These are phyloP conservation scores for Paxillus rubicundulus DNA, from an alignment of 768 basidiomycete species.

Conservation along the genomic window DNA sequence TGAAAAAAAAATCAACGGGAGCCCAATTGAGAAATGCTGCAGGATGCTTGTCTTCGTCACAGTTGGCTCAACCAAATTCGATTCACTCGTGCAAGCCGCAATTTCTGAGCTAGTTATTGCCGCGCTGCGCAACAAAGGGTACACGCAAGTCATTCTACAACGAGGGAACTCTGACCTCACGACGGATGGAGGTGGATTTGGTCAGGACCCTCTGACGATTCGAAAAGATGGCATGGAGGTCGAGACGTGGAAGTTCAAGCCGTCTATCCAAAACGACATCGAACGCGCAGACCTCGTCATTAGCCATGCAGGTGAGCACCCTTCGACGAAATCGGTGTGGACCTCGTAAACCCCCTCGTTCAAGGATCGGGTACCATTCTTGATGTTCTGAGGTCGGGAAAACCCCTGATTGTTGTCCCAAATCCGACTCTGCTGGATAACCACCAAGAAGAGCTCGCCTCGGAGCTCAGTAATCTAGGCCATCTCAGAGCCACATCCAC, in stretches of 20 bases:
- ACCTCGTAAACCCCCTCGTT: not conserved
- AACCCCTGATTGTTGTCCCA: conserved; percentile 82
- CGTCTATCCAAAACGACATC: conserved; percentile 65
- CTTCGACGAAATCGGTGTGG: not conserved
- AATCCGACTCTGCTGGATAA: conserved; percentile 88
- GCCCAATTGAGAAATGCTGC: no score
- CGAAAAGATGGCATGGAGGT: conserved; percentile 47
- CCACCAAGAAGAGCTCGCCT: conserved; percentile 89
- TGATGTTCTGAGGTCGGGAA: conserved; percentile 73
- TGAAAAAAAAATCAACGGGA: not conserved
- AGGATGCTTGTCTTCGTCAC: conserved; percentile 63
- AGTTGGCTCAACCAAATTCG: conserved; percentile 88
- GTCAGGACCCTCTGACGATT: conserved; percentile 12
- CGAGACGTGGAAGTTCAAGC: conserved; percentile 71
- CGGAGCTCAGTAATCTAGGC: conserved; percentile 54
- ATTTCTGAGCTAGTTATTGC: conserved; percentile 58
- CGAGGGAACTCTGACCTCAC: conserved; percentile 65
- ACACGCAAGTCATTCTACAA: conserved; percentile 65
- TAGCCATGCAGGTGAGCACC: conserved; percentile 82
- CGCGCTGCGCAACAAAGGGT: conserved; percentile 54
- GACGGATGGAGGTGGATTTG: conserved; percentile 20
- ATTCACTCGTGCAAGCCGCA: conserved; percentile 61
- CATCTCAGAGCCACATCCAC: conserved; percentile 58
- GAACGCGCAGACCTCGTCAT: conserved; percentile 74
- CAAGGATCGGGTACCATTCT: conserved; percentile 93